phyloP scores from a whole-genome alignment of 352 stramenopile genomes.

The Phytopythium ostracodes region DNA sequence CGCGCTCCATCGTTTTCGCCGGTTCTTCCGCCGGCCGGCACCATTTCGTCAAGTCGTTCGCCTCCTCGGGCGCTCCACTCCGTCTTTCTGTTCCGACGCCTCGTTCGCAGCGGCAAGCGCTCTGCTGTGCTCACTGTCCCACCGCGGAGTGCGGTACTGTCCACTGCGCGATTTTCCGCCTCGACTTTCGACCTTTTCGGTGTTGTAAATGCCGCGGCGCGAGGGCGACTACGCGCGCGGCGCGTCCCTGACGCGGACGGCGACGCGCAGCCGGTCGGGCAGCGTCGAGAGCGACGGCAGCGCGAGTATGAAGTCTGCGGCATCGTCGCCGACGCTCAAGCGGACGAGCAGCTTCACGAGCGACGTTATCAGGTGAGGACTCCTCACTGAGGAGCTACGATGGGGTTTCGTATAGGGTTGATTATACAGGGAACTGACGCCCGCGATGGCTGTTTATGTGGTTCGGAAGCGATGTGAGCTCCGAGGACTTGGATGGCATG shows the following conservation, averaged over 20 bases:
- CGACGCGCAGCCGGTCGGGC: slow-evolving; percentile 5
- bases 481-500: slow-evolving; percentile 24
- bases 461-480: slow-evolving; percentile 9
- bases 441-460: neutral
- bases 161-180: no score
- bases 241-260: no score
- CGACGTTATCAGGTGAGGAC: slow-evolving; percentile 8
- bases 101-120: no score
- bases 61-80: no score
- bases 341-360: slow-evolving; percentile 7
- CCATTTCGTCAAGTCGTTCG: neutral
- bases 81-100: neutral
- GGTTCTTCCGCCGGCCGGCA: neutral
- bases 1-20: no score
- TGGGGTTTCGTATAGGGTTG: neutral
- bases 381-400: neutral
- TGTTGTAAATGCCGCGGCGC: neutral
- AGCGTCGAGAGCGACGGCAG: slow-evolving; percentile 7
- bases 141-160: neutral
- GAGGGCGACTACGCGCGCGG: neutral
- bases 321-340: slow-evolving; percentile 4
- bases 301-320: neutral
- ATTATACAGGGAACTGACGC: neutral
- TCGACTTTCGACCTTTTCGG: no score
- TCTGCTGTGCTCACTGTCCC: neutral